These are phyloP conservation scores for Cryptosporidium canis DNA, from an alignment of 169 alveolate genomes.

Conservation along the genomic window DNA sequence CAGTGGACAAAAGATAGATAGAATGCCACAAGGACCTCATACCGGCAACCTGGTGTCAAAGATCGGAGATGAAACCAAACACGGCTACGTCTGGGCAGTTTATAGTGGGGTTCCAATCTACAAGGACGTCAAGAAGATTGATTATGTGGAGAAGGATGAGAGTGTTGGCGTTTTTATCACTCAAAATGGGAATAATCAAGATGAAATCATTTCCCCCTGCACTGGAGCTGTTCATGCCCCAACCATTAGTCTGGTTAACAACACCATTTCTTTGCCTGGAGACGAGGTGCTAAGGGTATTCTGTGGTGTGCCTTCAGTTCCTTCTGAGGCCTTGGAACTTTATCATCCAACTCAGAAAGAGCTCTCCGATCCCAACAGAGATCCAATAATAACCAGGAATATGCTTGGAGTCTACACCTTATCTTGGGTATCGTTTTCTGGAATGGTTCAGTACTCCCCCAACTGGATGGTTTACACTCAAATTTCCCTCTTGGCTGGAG, in stretches of 20 bases:
- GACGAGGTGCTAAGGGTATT: background rate
- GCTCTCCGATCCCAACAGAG: background rate
- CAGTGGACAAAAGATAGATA: background rate
- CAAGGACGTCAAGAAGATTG: background rate
- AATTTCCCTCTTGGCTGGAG: background rate
- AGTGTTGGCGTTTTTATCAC: background rate
- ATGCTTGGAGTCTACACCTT: background rate
- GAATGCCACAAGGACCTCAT: background rate
- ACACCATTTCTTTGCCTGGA: background rate
- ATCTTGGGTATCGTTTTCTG: conserved; percentile 7
- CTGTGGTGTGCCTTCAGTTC: background rate
- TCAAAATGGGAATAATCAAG: background rate
- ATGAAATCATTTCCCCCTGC: conserved; percentile 1
- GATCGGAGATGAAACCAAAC: background rate
- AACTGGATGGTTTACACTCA: conserved; percentile 21
- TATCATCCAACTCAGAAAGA: background rate
- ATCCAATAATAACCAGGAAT: background rate
- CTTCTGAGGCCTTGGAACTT: background rate
- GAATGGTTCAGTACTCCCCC: background rate
- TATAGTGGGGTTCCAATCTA: background rate
- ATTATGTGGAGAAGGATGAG: background rate
- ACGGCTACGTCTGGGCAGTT: conserved; percentile 13
- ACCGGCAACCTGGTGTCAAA: background rate
- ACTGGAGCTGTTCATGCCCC: conserved; percentile 11
- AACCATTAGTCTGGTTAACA: background rate